Base-by-base conservation (phyloP, 2,329 filamentous ascomycete genomes). In the Epichloe sp. region DNA sequence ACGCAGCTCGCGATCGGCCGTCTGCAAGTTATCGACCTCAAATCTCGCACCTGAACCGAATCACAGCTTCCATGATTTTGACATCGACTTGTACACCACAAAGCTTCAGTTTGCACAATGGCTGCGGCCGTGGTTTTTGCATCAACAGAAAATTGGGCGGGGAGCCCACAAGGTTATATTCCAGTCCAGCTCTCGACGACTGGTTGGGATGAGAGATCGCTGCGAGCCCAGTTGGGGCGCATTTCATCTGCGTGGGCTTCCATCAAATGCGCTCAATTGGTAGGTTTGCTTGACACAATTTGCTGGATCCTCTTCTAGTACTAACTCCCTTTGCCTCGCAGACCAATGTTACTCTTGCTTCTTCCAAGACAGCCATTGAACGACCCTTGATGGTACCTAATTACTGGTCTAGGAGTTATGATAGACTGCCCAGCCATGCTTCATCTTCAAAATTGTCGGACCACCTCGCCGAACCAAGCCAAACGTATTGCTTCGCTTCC, bases 21-120 rank as follows among this genome's bases (percentile, higher is more conserved):
- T 50, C 50, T 26, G 41, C 36, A 42, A 11, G 5, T 23, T 15
- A 17, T 31, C n/a, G 44, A 37, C 15, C 23, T 35, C 42, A 19
- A 45, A 11, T 23, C 15, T 31, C 48, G 34, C 26, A 4, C 26
- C 26, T 17, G 35, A 31, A 14, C 46, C 14, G 17, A 49, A 21
- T n/a, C 57, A 54, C 59, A 70, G 72, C 69, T 69, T 72, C 72
- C 74, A 79, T 79, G 76, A 71, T 70, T 75, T 64, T 70, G 66
- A 68, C 65, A 66, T 60, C 65, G 57, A 58, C 58, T 58, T 61
- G 64, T 64, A 61, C 69, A 60, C 61, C 62, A 58, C 71, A 65
- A 65, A 73, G 68, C 64, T 68, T 65, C 60, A 66, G 69, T 65
- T 69, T 65, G 65, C 72, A 76, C 61, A 64, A 80, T 80, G 77